Evolutionary conservation across 2,329 filamentous ascomycete species (phyloP).

Genomic region (Amylocarpus encephaloides): DNA sequence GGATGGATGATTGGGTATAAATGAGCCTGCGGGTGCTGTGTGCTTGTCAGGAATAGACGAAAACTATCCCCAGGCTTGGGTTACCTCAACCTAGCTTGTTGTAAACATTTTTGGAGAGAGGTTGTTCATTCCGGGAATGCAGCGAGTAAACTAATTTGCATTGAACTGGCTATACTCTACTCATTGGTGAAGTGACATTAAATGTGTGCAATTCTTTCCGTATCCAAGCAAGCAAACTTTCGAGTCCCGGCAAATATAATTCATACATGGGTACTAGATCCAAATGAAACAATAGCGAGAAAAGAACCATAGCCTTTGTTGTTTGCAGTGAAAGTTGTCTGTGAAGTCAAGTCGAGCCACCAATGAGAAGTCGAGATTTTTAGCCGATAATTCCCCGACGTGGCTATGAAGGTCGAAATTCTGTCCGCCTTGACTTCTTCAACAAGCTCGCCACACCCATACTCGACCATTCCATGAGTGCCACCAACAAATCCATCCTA

Average conservation of each 20-base stretch:
- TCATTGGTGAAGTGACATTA: too few species aligned
- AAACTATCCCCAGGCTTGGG: background rate
- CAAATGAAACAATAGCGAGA: too few species aligned
- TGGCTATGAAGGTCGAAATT: background rate
- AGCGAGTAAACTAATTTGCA: background rate
- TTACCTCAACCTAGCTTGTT: background rate
- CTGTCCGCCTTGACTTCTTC: background rate
- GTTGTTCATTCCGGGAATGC: background rate
- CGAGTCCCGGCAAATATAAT: too few species aligned
- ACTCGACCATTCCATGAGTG: too few species aligned
- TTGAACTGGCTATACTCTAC: background rate
- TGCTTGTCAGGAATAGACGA: slow-evolving; percentile 1
- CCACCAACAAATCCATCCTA: too few species aligned
- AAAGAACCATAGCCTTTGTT: too few species aligned
- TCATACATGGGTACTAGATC: too few species aligned
- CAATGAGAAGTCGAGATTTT: background rate
- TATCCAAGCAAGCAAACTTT: too few species aligned
- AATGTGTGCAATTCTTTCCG: too few species aligned
- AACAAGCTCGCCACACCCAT: background rate
- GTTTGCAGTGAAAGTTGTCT: too few species aligned
- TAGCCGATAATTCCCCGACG: background rate
- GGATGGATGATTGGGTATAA: slow-evolving; percentile 2
- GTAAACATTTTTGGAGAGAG: slow-evolving; percentile 5
- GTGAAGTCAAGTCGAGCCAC: too few species aligned
- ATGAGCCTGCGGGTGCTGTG: background rate